Evolutionary conservation across 352 stramenopile genomes (phyloP), one percentile per base, ranked within the genome.

Genomic region (Globisporangium rhizosaccharum): DNA sequence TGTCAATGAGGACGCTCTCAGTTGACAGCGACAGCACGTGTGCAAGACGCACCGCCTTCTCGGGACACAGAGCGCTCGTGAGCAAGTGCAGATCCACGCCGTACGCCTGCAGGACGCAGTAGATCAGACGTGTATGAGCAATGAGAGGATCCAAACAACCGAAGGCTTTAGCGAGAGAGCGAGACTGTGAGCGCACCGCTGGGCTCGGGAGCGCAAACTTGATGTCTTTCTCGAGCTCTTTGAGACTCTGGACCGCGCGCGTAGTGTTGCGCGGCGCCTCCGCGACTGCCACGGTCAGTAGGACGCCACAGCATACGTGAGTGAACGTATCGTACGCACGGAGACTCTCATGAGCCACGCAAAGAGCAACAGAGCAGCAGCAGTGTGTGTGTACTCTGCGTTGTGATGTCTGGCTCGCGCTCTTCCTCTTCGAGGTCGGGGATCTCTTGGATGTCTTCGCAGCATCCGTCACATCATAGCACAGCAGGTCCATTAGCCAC

Each of bases 371-470:
- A 62, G 17, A 56, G 15, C 23, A 23, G 41, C 41, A 10, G 0
- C 15, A 4, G 6, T n/a, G 41, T 23, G 4, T 55, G 56, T 55
- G 63, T 63, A 71, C 76, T 60, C 61, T 86, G 76, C 14, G 71
- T 86, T 20, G 82, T 92, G 56, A 92, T 85, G 52, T 90, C 82
- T 0, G 70, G 75, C 55, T 90, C 80, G 18, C 82, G 82, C 50
- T 92, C 82, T 65, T 92, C 82, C 61, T 92, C 82, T 41, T 92
- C 80, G 8, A 92, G 60, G 61, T 92, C 82, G 0, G 82, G 82
- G 46, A 92, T 90, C 66, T 92, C 82, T 30, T 88, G 69, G 41
- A 92, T 85, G 26, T 90, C 82, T 92, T 48, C 37, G 49, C 0
- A 5, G 1, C 1, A 15, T 11, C 23, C 36, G 46, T 15, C 14